Evolutionary conservation across 108 stramenopile species (phyloP).

Genomic region (Cyclostephanos tholiformis): DNA sequence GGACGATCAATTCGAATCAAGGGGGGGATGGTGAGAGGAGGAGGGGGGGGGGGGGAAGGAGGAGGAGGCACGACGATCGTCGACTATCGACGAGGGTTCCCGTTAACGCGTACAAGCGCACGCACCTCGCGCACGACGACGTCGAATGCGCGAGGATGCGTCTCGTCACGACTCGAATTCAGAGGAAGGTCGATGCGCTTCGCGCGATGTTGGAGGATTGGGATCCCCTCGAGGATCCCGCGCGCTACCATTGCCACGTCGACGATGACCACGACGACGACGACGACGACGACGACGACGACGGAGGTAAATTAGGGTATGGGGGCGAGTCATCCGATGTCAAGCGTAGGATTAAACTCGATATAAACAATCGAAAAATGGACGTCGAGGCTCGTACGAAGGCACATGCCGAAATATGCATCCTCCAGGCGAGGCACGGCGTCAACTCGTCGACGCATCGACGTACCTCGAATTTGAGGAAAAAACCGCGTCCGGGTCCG

Average conservation of each 20-base stretch:
- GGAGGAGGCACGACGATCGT: background rate
- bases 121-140: slow-evolving; percentile 47
- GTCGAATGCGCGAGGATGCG: slow-evolving; percentile 53
- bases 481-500: slow-evolving; percentile 68
- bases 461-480: slow-evolving; percentile 44
- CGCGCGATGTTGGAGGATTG: slow-evolving; percentile 63
- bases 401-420: slow-evolving; percentile 19
- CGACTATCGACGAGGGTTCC: slow-evolving; percentile 30
- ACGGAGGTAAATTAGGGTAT: background rate
- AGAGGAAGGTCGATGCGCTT: slow-evolving; percentile 60
- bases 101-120: slow-evolving; percentile 43
- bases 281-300: slow-evolving; percentile 1
- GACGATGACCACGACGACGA: slow-evolving; percentile 11
- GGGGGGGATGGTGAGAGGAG: slow-evolving; percentile 6
- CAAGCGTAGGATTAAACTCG: slow-evolving; percentile 32
- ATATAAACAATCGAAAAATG: slow-evolving; percentile 17
- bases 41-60: background rate
- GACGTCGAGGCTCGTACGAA: slow-evolving; percentile 27
- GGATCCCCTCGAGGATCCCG: slow-evolving; percentile 70
- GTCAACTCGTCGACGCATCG: slow-evolving; percentile 35
- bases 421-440: slow-evolving; percentile 36
- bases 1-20: slow-evolving; percentile 10
- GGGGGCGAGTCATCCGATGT: slow-evolving; percentile 35
- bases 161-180: slow-evolving; percentile 68
- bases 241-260: background rate